Evolutionary conservation across 805 yeast genomes (phyloP).

Genomic region (Debaryomyces hansenii): DNA sequence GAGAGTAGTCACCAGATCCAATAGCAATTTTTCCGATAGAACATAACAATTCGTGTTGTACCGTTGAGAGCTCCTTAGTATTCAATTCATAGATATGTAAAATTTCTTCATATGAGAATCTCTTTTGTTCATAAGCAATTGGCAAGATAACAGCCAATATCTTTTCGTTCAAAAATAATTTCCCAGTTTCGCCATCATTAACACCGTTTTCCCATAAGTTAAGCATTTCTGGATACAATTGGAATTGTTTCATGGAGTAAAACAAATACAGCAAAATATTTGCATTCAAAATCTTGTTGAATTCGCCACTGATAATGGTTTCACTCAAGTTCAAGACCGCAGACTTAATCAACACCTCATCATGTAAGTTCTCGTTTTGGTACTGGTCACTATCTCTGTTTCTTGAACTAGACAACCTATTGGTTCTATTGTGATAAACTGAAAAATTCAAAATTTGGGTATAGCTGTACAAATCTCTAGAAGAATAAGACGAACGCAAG

Average conservation of each 20-base stretch:
- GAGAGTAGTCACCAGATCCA: slow-evolving; percentile 59
- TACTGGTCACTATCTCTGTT: slow-evolving; percentile 41
- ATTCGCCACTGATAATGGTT: slow-evolving; percentile 27
- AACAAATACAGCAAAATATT: slow-evolving; percentile 25
- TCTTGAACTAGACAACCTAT: slow-evolving; percentile 29
- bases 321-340: slow-evolving; percentile 34
- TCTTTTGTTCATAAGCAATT: slow-evolving; percentile 59
- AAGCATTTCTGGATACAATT: slow-evolving; percentile 62
- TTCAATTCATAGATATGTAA: slow-evolving; percentile 52
- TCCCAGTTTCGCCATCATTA: slow-evolving; percentile 39
- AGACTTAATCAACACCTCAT: slow-evolving; percentile 29
- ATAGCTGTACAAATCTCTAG: slow-evolving; percentile 22
- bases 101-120: slow-evolving; percentile 60
- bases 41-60: slow-evolving; percentile 52
- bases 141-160: slow-evolving; percentile 72
- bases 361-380: slow-evolving; percentile 22
- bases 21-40: slow-evolving; percentile 77
- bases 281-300: slow-evolving; percentile 22
- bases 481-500: slow-evolving; percentile 16
- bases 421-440: slow-evolving; percentile 29
- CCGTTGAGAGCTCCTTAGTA: slow-evolving; percentile 26
- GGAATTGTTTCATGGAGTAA: slow-evolving; percentile 48
- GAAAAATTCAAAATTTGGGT: slow-evolving; percentile 21
- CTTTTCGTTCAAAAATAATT: slow-evolving; percentile 57
- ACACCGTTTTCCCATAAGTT: slow-evolving; percentile 70